A percentile compares a stretch with the other conserved stretches of the same genome.
These are phyloP conservation scores for Cucumis melo DNA, from an alignment of 306 rosid genomes.

Conservation along the genomic window DNA sequence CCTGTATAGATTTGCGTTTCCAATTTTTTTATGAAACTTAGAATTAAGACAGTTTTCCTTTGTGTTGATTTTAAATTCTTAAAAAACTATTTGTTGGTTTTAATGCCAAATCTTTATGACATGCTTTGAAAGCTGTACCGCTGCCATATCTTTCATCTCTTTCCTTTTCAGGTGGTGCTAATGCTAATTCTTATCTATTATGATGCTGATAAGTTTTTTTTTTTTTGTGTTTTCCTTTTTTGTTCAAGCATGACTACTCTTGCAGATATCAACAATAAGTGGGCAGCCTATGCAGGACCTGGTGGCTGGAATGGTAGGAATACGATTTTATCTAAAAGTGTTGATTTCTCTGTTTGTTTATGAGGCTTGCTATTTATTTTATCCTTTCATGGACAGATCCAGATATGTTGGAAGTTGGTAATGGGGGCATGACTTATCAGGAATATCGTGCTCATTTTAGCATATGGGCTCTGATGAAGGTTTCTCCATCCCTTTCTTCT, in stretches of 20 bases:
- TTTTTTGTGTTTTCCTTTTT: slow-evolving; percentile 17
- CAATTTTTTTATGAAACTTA: neutral
- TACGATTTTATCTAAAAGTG: slow-evolving; percentile 4
- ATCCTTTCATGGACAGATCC: slow-evolving; percentile 50
- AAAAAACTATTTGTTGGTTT: neutral
- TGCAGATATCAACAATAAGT: slow-evolving; percentile 82
- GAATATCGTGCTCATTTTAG: slow-evolving; percentile 95
- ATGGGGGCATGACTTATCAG: slow-evolving; percentile 84
- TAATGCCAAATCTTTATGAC: neutral
- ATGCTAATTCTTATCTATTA: neutral
- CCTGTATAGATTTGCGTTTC: neutral
- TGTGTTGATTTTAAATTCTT: neutral
- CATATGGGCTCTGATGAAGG: slow-evolving; percentile 98
- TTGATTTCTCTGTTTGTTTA: slow-evolving; percentile 13
- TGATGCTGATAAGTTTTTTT: neutral
- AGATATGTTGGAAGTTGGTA: slow-evolving; percentile 98
- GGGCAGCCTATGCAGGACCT: slow-evolving; percentile 99
- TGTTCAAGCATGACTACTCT: slow-evolving; percentile 72
- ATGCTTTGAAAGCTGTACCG: neutral
- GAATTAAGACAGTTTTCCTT: neutral
- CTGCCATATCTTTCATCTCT: neutral
- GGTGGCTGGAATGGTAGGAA: slow-evolving; percentile 98
- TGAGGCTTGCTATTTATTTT: neutral
- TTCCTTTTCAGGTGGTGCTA: neutral
- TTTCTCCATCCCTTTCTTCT: slow-evolving; percentile 10